These are phyloP conservation scores for Sporothrix euskadiensis DNA, from an alignment of 2,329 filamentous ascomycete genomes.

Conservation along the genomic window DNA sequence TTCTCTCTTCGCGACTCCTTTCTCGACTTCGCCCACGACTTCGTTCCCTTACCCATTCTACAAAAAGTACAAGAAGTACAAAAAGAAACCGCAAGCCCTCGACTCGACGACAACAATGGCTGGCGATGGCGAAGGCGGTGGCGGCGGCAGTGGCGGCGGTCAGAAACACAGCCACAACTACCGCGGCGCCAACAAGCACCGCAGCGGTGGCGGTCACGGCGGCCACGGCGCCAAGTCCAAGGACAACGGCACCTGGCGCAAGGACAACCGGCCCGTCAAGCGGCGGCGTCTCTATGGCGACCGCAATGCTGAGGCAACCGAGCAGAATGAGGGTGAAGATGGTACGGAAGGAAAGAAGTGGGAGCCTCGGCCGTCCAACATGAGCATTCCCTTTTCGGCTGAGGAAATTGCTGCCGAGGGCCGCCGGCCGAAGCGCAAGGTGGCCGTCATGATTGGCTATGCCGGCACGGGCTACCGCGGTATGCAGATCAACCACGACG, in stretches of 20 bases:
- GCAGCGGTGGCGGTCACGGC: slow-evolving; percentile 17
- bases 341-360: slow-evolving; percentile 34
- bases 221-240: slow-evolving; percentile 15
- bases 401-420: slow-evolving; percentile 88
- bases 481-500: slow-evolving; percentile 81
- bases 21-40: neutral
- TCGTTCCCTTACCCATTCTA: neutral
- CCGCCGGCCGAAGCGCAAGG: slow-evolving; percentile 86
- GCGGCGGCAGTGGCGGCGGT: neutral
- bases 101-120: neutral
- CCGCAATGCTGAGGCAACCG: slow-evolving; percentile 35
- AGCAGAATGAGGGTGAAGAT: slow-evolving; percentile 38
- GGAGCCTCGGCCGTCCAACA: slow-evolving; percentile 50
- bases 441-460: slow-evolving; percentile 93
- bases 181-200: slow-evolving; percentile 26
- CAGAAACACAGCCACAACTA: slow-evolving; percentile 17
- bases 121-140: neutral
- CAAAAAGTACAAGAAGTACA: neutral
- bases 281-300: slow-evolving; percentile 24
- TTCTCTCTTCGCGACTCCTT: neutral
- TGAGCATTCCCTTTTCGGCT: slow-evolving; percentile 59
- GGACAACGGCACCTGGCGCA: slow-evolving; percentile 15
- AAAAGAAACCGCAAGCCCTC: neutral
- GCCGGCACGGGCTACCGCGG: slow-evolving; percentile 95
- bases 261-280: slow-evolving; percentile 27